These are phyloP conservation scores for Irineochytrium annulatum DNA, from an alignment of 192 early-diverging fungal genomes.

Conservation along the genomic window DNA sequence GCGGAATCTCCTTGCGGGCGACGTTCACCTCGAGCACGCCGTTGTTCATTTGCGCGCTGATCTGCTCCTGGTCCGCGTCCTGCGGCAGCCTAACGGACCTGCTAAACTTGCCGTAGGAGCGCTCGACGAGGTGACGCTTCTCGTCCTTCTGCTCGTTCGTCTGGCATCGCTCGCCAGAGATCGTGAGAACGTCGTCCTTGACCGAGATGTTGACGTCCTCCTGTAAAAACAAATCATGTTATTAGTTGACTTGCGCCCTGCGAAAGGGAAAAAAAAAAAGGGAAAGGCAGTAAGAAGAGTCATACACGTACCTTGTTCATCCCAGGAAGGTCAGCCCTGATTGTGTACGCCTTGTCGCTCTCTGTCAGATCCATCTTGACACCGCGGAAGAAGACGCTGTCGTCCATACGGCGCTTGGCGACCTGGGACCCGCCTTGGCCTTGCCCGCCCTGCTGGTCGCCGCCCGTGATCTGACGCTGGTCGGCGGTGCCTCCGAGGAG, in stretches of 20 bases:
- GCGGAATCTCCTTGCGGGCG: conserved; percentile 31
- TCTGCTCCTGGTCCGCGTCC: conserved; percentile 39
- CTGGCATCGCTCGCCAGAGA: too few relatives aligned
- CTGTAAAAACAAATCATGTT: too few relatives aligned
- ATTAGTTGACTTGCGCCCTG: too few relatives aligned
- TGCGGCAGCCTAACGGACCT: conserved; percentile 46
- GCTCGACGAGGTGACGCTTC: conserved; percentile 48
- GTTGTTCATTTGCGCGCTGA: conserved; percentile 50
- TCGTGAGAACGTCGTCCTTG: too few relatives aligned
- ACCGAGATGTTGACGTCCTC: conserved; percentile 52
- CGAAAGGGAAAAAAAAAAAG: too few relatives aligned
- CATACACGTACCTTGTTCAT: too few relatives aligned
- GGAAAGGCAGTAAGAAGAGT: too few relatives aligned
- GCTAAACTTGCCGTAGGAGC: conserved; percentile 45
- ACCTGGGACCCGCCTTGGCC: neutral
- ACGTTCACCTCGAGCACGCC: conserved; percentile 49
- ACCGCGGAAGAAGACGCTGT: neutral
- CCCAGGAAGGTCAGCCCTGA: conserved; percentile 57
- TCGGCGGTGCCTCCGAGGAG: too few relatives aligned
- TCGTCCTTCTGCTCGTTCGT: too few relatives aligned
- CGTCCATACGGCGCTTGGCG: too few relatives aligned
- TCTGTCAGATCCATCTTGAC: conserved; percentile 44
- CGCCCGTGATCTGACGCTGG: too few relatives aligned
- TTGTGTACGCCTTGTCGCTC: conserved; percentile 36
- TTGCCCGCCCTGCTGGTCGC: too few relatives aligned